Base-by-base conservation (phyloP, 1,284 basidiomycete species). In the Sphaerobolus stellatus region DNA sequence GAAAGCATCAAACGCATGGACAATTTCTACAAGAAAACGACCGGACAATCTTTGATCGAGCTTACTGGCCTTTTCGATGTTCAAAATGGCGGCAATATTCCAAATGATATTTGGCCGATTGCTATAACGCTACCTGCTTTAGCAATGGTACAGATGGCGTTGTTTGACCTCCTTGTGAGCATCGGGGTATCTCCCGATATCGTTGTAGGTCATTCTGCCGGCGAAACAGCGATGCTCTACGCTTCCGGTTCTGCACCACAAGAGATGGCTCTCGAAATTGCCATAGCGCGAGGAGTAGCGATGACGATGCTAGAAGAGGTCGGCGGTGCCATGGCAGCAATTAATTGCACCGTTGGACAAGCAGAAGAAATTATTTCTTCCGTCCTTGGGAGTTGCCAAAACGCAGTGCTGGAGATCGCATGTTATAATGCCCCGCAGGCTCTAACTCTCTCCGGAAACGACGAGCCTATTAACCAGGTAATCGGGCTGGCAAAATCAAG, bases 141-240 rank as follows among this genome's bases (percentile, higher is more conserved):
- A 7, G 62, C 72, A 1, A 74, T 78, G 47, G 50, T 76, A 52
- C 77, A 79, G 57, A 71, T 78, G 4, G 77, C 76, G 0, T 57
- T 77, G 3, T 68, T 72, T 50, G 77, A 79, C 47, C 62, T 73
- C 1, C 61, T 79, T 0, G 51, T 56, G 5, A 61, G 61, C 25
- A 44, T 75, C 8, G 73, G 74, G 5, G 51, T 77, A 20, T 54
- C 54, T 5, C 74, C 77, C 0, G 67, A 74, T 44, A 61, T 64
- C 3, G 58, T 77, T 9, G 47, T 78, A 7, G 77, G 75, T 0
- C 74, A 76, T 62, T 74, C 72, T 5, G 68, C 70, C 2, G 75
- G 75, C 4, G 77, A 79, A 59, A 73, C 75, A 1, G 71, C 74
- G 0, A 50, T 76, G 16, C 49, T 77, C 1, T 77, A 76, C 55